Conservation (phyloP, 306 rosid species). For the Quercus parvula region DNA sequence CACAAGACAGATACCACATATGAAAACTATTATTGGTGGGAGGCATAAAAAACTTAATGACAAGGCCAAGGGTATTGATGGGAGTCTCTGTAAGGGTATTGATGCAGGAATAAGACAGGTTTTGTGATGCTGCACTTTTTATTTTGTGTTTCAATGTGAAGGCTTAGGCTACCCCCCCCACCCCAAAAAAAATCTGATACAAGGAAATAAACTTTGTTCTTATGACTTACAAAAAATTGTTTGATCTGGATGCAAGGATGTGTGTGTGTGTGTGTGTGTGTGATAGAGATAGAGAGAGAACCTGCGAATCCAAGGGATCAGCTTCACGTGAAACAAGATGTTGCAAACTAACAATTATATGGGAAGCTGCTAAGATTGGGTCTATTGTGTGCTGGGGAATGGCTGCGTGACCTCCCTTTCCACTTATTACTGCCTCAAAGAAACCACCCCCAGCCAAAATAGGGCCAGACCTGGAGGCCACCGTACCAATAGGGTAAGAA, state of each 20-base stretch:
- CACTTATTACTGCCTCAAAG: slow-evolving; percentile 78
- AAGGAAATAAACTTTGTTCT: not conserved
- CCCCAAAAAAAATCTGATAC: not conserved
- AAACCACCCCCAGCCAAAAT: slow-evolving; percentile 60
- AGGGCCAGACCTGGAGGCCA: slow-evolving; percentile 64
- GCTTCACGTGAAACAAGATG: slow-evolving; percentile 87
- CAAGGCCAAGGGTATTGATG: not conserved
- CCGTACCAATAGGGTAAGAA: slow-evolving; percentile 44
- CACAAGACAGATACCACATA: not conserved
- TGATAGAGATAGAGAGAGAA: not conserved
- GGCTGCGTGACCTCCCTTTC: slow-evolving; percentile 95
- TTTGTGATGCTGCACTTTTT: not conserved
- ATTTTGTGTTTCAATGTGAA: not conserved
- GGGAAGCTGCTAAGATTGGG: slow-evolving; percentile 82
- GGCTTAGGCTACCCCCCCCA: no score
- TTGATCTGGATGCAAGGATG: not conserved
- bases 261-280: not conserved
- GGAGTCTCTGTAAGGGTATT: no score
- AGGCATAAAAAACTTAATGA: not conserved
- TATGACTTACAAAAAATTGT: not conserved
- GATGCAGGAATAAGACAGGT: not conserved
- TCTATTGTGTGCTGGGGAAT: slow-evolving; percentile 80
- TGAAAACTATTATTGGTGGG: not conserved
- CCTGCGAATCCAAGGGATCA: slow-evolving; percentile 88
- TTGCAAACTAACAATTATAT: slow-evolving; percentile 72